These are phyloP conservation scores for Ananas comosus DNA, from an alignment of 176 grass and related monocot species.

Conservation along the genomic window DNA sequence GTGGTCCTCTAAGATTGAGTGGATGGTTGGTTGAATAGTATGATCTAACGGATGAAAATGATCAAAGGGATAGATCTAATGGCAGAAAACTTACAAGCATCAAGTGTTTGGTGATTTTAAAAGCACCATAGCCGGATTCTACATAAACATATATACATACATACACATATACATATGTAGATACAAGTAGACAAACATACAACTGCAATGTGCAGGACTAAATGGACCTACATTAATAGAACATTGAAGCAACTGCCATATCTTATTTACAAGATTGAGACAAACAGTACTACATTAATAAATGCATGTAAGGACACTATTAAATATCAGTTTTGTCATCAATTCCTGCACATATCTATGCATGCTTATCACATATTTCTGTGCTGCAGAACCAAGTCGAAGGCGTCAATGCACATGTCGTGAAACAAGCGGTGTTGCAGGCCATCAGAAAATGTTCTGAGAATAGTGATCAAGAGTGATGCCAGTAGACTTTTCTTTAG, in stretches of 20 bases:
- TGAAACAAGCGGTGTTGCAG: slow-evolving; percentile 74
- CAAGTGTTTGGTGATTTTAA: too few species aligned
- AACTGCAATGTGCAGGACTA: neutral
- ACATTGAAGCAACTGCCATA: neutral
- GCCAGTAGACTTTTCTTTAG: neutral
- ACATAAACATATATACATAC: too few species aligned
- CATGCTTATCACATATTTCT: neutral
- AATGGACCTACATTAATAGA: neutral
- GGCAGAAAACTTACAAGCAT: too few species aligned
- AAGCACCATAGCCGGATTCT: too few species aligned
- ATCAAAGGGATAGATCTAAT: too few species aligned
- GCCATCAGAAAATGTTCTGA: slow-evolving; percentile 43
- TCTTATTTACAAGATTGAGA: neutral
- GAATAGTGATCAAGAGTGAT: slow-evolving; percentile 11
- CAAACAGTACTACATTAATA: neutral
- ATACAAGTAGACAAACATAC: neutral
- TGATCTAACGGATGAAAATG: too few species aligned
- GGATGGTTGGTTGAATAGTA: too few species aligned
- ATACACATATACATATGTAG: neutral
- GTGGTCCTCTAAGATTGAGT: too few species aligned
- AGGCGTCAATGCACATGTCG: slow-evolving; percentile 41
- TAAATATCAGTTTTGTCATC: neutral
- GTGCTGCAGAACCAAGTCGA: slow-evolving; percentile 31
- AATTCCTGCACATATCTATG: neutral
- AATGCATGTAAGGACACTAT: too few species aligned